Evolutionary conservation across 2,329 filamentous ascomycete species (phyloP).

Genomic region (Paramyrothecium roridum): DNA sequence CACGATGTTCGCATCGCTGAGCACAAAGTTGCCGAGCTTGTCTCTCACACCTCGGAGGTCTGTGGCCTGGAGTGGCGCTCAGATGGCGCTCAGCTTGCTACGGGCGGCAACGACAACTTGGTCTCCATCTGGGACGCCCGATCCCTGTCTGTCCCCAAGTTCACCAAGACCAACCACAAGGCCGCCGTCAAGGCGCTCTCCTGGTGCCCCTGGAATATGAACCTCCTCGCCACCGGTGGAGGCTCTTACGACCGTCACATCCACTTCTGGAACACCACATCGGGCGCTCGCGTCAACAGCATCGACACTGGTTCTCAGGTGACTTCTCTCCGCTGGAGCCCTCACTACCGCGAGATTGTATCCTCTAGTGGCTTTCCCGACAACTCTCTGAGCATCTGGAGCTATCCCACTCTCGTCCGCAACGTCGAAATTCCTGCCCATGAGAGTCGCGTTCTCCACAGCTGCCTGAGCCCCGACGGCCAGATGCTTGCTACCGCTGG

Average conservation of each 20-base stretch:
- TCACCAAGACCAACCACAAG: conserved; percentile 99
- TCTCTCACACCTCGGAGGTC: conserved; percentile 95
- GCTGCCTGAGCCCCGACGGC: conserved; percentile 92
- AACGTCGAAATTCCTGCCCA: conserved; percentile 98
- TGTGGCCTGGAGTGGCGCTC: conserved; percentile 97
- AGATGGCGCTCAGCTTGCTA: conserved; percentile 94
- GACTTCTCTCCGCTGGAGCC: conserved; percentile 93
- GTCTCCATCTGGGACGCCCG: conserved; percentile 99
- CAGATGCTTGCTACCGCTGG: conserved; percentile 95
- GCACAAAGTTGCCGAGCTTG: conserved; percentile 96
- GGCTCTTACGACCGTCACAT: conserved; percentile 97
- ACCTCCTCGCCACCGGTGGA: conserved; percentile 92
- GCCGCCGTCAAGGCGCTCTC: conserved; percentile 96
- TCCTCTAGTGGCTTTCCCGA: conserved; percentile 98
- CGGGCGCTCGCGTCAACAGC: conserved; percentile 95
- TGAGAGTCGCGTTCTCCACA: conserved; percentile 94
- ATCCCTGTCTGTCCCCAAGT: conserved; percentile 89
- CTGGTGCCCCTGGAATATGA: conserved; percentile 99
- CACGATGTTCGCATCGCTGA: conserved; percentile 96
- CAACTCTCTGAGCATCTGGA: conserved; percentile 98
- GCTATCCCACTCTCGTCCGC: conserved; percentile 93
- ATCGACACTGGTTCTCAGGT: conserved; percentile 98
- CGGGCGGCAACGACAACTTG: conserved; percentile 97
- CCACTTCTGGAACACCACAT: conserved; percentile 99
- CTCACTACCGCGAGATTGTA: conserved; percentile 95